Evolutionary conservation across 371 early-diverging fungal genomes (phyloP).

Genomic region (Mucor mucedo): DNA sequence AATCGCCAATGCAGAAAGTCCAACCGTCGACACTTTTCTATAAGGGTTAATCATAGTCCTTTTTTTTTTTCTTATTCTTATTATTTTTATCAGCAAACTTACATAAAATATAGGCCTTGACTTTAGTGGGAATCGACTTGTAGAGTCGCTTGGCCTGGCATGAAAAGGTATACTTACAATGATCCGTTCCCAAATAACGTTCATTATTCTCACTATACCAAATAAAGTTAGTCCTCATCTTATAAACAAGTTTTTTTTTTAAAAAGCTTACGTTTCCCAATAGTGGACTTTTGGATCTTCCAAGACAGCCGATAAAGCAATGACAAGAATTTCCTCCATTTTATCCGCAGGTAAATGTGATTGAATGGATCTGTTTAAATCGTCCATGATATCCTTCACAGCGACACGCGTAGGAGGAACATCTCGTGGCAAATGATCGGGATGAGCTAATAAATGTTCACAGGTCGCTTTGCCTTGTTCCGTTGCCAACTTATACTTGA

Average conservation of each 20-base stretch:
- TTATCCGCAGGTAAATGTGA: slow-evolving; percentile 3
- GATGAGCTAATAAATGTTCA: slow-evolving; percentile 9
- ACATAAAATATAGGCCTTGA: slow-evolving; percentile 17
- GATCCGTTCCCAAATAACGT: slow-evolving; percentile 12
- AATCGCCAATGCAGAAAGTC: no score
- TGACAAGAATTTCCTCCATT: slow-evolving; percentile 19
- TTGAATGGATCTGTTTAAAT: slow-evolving; percentile 1
- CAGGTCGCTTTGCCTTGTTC: slow-evolving; percentile 26
- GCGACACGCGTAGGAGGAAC: neutral
- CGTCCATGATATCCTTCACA: slow-evolving; percentile 10
- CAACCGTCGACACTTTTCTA: no score
- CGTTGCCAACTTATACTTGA: slow-evolving; percentile 14
- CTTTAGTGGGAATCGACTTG: neutral
- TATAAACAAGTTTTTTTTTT: neutral
- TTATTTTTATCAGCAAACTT: neutral
- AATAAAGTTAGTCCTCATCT: neutral
- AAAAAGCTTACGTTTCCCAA: slow-evolving; percentile 24
- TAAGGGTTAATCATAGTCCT: no score
- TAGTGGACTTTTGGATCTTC: slow-evolving; percentile 23
- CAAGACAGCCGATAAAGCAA: slow-evolving; percentile 16
- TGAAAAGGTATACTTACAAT: neutral
- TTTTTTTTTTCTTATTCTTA: no score
- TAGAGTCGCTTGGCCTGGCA: slow-evolving; percentile 15
- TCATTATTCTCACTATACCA: slow-evolving; percentile 3
- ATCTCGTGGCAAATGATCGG: neutral